phyloP scores from a whole-genome alignment of 202 grass and related monocot genomes.

The Alloteropsis angusta region DNA sequence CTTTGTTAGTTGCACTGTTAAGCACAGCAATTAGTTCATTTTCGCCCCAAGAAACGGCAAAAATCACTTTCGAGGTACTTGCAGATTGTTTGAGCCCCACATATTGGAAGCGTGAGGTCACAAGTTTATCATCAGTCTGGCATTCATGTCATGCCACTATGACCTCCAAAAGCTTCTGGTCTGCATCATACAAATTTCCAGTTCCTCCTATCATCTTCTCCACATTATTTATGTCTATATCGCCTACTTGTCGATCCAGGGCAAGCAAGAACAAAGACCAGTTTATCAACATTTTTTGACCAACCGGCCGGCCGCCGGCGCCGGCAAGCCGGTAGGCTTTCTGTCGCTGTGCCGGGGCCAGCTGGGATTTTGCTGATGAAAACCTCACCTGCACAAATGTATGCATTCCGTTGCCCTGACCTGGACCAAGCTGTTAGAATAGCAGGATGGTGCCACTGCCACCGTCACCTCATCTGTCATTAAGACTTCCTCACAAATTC shows the following conservation, averaged over 20 bases:
- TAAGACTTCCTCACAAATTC: constrained; percentile 11
- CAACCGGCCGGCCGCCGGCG: background rate
- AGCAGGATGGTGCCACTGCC: constrained; percentile 24
- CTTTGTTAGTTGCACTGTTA: background rate
- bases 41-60: constrained; percentile 7
- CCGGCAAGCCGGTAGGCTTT: background rate
- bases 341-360: background rate
- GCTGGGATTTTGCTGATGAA: constrained; percentile 11
- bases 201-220: background rate
- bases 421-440: constrained; percentile 34
- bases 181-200: constrained; percentile 10
- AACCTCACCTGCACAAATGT: constrained; percentile 20
- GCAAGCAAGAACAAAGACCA: constrained; percentile 8
- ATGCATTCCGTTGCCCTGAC: constrained; percentile 12
- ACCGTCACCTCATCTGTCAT: constrained; percentile 11
- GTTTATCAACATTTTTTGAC: constrained; percentile 10
- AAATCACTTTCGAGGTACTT: constrained; percentile 10
- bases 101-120: constrained; percentile 16
- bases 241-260: background rate
- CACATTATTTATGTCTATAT: constrained; percentile 11
- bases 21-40: background rate
- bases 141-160: constrained; percentile 23
- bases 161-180: constrained; percentile 24
- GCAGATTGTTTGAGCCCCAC: constrained; percentile 23
- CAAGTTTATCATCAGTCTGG: background rate